These are phyloP conservation scores for Coprinopsis marcescibilis DNA, from an alignment of 768 basidiomycete species.

Conservation along the genomic window DNA sequence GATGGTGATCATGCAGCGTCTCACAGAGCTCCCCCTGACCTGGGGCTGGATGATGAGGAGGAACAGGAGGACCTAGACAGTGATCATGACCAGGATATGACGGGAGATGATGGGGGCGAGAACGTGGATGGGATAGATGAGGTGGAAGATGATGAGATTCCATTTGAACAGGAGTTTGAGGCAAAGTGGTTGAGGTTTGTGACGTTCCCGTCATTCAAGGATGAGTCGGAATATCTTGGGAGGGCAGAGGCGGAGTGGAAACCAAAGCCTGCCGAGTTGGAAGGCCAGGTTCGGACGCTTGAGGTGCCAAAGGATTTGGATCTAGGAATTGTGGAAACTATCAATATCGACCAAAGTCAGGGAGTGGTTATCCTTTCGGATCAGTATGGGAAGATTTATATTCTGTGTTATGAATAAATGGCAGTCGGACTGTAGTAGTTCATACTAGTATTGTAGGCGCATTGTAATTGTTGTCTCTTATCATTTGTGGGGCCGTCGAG, in stretches of 20 bases:
- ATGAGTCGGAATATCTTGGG: conserved; percentile 23
- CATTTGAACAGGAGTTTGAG: conserved; percentile 21
- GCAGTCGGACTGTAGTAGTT: not conserved
- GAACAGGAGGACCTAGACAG: not conserved
- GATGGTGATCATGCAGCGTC: conserved; percentile 3
- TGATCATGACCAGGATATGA: not conserved
- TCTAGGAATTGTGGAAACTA: conserved; percentile 61
- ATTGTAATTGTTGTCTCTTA: not conserved
- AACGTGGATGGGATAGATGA: not conserved
- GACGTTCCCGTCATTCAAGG: conserved; percentile 56
- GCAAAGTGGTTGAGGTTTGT: conserved; percentile 62
- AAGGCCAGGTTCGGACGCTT: conserved; percentile 37
- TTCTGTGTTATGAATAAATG: conserved; percentile 55
- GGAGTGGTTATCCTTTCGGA: conserved; percentile 68
- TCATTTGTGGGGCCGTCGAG: not conserved
- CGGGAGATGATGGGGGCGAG: conserved; percentile 1
- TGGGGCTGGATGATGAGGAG: conserved; percentile 1
- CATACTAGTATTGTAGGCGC: not conserved
- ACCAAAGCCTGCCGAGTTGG: conserved; percentile 18
- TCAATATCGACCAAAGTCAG: conserved; percentile 74
- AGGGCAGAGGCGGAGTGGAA: conserved; percentile 15
- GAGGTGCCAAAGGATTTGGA: conserved; percentile 62
- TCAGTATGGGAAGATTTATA: conserved; percentile 64
- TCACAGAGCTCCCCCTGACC: conserved; percentile 18
- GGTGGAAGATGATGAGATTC: not conserved